Base-by-base conservation (phyloP, 2,329 filamentous ascomycete species). In the Gnomoniopsis sp. region DNA sequence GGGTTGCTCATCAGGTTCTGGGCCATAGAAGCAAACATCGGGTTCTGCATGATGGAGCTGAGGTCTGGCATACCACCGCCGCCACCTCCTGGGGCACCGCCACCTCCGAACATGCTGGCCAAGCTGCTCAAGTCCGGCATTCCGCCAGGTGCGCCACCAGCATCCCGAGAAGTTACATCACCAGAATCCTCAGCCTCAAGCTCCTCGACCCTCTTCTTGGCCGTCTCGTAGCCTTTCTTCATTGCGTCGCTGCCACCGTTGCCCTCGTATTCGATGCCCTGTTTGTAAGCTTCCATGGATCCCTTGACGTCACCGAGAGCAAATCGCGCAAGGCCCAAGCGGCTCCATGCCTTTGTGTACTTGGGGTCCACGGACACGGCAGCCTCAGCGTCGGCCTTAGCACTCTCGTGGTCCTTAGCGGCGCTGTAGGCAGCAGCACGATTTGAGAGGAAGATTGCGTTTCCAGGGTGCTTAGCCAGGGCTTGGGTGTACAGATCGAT, bases 1-100 rank as follows among this genome's bases (percentile, higher is more conserved):
- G 95, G 95, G 77, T 99, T 97, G 77, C 87, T 91, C 95, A 98
- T 98, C 57, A 99, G 76, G 75, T 91, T 96, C 79, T 97, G 91
- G 4, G 95, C 95, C 92, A 98, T 97, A 77, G 84, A 90, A 53
- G 92, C 86, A 77, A 99, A 96, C 95, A 98, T 98, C 57, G 95
- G 95, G 79, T 98, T 99, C 80, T 81, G 92, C 92, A 98, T 96
- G 73, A 99, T 87, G 63, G 85, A 85, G 64, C 85, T 77, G 23
- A 99, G 79, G 73, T 98, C 93, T 14, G 93, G 92, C 89, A 96
- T 95, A 56, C 90, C 91, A 53, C 88, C 88, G 8, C 79, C 87
- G 6, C 84, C 87, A 11, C 76, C 85, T 26, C 76, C 81, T 19
- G 23, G 22, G 6, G 46, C 21, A 15, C 80, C 86, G 23, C 80